Evolutionary conservation across 139 green algal species (phyloP).

Genomic region (Eudorina sp.): DNA sequence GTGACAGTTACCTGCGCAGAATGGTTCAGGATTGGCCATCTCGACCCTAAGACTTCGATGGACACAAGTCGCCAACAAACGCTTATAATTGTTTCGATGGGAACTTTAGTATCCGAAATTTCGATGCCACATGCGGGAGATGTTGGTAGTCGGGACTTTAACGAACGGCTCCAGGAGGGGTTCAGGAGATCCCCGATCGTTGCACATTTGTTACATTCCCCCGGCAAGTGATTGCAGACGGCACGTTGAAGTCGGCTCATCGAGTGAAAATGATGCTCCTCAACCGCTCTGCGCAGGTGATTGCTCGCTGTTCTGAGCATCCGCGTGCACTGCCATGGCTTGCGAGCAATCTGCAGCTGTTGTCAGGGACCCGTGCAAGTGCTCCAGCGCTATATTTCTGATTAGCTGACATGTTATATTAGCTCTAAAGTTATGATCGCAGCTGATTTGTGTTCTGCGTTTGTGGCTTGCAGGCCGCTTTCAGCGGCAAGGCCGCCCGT

Average conservation of each 20-base stretch:
- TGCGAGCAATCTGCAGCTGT: not conserved
- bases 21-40: no score
- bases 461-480: slow-evolving; percentile 53
- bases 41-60: no score
- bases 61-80: no score
- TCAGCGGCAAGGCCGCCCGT: slow-evolving; percentile 51
- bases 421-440: not conserved
- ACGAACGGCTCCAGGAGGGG: slow-evolving; percentile 3
- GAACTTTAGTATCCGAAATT: no score
- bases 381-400: not conserved
- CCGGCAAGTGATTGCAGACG: no score
- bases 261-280: slow-evolving; percentile 41
- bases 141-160: no score
- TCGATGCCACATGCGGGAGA: no score
- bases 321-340: no score
- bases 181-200: not conserved
- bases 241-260: slow-evolving; percentile 28
- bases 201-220: slow-evolving; percentile 6
- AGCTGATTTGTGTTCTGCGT: not conserved
- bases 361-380: not conserved
- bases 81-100: no score
- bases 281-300: slow-evolving; percentile 39
- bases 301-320: not conserved
- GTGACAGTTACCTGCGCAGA: no score
- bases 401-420: not conserved